Base-by-base conservation (phyloP, 345 rosid genomes). In the Conringia planisiliqua region DNA sequence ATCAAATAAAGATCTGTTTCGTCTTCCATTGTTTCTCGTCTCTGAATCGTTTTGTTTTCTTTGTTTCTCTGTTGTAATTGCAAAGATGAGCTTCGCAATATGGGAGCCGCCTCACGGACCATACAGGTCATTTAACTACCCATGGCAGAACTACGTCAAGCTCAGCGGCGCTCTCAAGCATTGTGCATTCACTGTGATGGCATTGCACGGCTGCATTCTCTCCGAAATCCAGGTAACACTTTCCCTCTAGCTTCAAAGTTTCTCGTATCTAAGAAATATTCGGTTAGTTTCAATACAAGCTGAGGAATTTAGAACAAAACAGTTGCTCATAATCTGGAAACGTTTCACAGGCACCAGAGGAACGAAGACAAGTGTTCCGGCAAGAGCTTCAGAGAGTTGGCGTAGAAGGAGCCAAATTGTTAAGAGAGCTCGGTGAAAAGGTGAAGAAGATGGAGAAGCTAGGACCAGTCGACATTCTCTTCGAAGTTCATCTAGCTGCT, bases 21-120 rank as follows among this genome's bases (percentile, higher is more conserved):
- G 3, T 56, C 39, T 55, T 18, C 20, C 55, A 3, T 71, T 46
- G 48, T 12, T 46, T 62, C 1, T 71, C 0, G 16, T 66, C 32
- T 57, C 62, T 71, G 32, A 71, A 22, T 16, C 33, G 4, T 62
- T 33, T 51, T 67, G 14, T 64, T 40, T 29, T 6, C 5, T 26
- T 55, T 29, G 54, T 13, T n/a, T 26, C 44, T 60, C 26, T 73
- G 10, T n/a, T 9, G 64, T 47, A n/a, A 29, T 56, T 62, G 29
- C 48, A 63, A 71, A 94, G 98, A 57, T 94, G 84, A 83, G 95
- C 54, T 94, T 94, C 71, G 98, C 98, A 5, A 78, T 89, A 51
- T 94, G 96, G 97, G 98, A 94, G 86, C 98, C 98, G 10, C 98
- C 98, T 62, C 98, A 94, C 17, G 98, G 98, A 76, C 95, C 87